Percentiles rank a stretch among this genome's conserved stretches.
phyloP scores from a whole-genome alignment of 805 yeast genomes.

The Nakazawaea molendinolei region DNA sequence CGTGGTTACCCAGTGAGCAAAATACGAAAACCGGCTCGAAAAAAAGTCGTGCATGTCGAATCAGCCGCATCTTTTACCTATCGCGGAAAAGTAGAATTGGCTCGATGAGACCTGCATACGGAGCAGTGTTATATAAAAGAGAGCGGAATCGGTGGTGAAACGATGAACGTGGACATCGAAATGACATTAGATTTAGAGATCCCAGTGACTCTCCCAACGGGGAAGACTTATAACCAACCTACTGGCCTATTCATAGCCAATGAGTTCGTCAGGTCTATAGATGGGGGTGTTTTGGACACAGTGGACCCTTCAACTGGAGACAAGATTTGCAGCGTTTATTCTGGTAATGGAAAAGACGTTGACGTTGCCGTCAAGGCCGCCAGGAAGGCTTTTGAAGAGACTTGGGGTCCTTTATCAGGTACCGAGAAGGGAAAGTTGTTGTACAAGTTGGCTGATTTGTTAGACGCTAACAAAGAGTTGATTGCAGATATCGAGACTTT shows the following conservation, averaged over 20 bases:
- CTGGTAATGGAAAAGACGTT: conserved; percentile 45
- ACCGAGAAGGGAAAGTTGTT: conserved; percentile 38
- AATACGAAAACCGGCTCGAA: too few species aligned
- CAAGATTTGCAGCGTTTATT: conserved; percentile 42
- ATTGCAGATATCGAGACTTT: conserved; percentile 51
- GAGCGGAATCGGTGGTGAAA: neutral
- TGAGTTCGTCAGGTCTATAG: conserved; percentile 57
- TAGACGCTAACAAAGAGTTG: conserved; percentile 40
- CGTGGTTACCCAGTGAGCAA: too few species aligned
- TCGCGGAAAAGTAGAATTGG: too few species aligned
- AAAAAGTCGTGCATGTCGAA: too few species aligned
- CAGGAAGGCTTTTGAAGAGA: conserved; percentile 36
- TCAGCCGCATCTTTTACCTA: too few species aligned
- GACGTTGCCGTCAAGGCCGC: conserved; percentile 50
- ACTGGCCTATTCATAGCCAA: conserved; percentile 86
- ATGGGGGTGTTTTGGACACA: conserved; percentile 53
- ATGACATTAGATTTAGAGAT: conserved; percentile 11
- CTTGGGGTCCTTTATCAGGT: conserved; percentile 43
- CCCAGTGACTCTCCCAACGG: conserved; percentile 31
- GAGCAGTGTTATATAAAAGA: neutral
- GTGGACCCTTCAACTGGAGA: conserved; percentile 51
- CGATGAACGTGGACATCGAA: neutral
- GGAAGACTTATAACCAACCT: conserved; percentile 50
- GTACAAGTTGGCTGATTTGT: conserved; percentile 41
- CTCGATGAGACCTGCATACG: too few species aligned